Base-by-base conservation (phyloP, 352 stramenopile species). In the Globisporangium polare region DNA sequence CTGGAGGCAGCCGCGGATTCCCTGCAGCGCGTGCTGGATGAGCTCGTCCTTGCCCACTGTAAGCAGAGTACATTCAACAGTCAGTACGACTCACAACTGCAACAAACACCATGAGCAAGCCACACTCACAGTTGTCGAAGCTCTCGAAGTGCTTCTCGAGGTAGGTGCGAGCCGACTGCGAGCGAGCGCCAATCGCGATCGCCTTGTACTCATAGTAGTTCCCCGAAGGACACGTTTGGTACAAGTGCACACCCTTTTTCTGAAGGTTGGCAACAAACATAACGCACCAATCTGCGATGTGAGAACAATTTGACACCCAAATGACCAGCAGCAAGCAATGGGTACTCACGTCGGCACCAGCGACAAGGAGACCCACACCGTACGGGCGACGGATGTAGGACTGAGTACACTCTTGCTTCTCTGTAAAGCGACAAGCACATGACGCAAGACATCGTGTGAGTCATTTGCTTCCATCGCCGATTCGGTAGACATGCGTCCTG, bases 131-230 rank as follows among this genome's bases (percentile, higher is more conserved):
- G 66, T 81, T 78, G 29, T 73, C 64, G 69, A 99, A 99, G 50
- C 67, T 92, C 58, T 99, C 89, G 66, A 97, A 97, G 77, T 99
- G 93, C 78, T 99, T 99, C 80, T 99, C 97, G 45, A 99, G 83
- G 77, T 99, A 99, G 61, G 97, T 99, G 70, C 97, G 93, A 42
- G 96, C 97, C 50, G 89, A 97, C 81, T 99, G 97, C 62, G 90
- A 97, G 42, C 97, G 79, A 15, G 97, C 92, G 41, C 97, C 97
- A 84, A 99, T 99, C 62, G 97, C 97, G 50, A 97, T 97, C 35
- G 93, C 97, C 73, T 98, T 97, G 83, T 98, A 99, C 83, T 99
- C 97, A 70, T 98, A 99, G 72, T 98, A 97, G 78, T 99, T 99
- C 55, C 97, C 97, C 49, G 90, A 98, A 24, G 97, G 97, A 78